phyloP scores from a whole-genome alignment of 352 stramenopile species.

The Phytopythium aichiense region DNA sequence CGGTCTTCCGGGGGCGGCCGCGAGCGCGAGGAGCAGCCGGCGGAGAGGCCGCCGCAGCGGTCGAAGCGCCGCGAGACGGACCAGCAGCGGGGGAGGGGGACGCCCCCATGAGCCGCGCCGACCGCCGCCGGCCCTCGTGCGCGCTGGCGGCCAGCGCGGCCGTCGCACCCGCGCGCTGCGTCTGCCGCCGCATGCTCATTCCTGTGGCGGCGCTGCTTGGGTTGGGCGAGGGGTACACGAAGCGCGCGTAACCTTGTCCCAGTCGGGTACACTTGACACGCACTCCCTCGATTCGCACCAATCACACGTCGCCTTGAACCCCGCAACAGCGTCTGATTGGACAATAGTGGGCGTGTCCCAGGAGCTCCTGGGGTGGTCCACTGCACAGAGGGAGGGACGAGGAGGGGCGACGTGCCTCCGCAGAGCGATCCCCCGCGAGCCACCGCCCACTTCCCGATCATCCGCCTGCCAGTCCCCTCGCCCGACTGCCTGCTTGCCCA shows the following conservation, averaged over 20 bases:
- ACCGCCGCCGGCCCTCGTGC: slow-evolving; percentile 16
- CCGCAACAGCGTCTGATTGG: slow-evolving; percentile 14
- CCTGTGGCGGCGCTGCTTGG: neutral
- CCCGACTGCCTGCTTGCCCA: neutral
- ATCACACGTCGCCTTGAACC: slow-evolving; percentile 11
- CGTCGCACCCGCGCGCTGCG: slow-evolving; percentile 13
- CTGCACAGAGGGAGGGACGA: neutral
- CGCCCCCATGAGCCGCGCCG: slow-evolving; percentile 14
- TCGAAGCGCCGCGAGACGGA: slow-evolving; percentile 3
- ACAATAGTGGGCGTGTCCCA: slow-evolving; percentile 7
- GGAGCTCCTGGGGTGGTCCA: slow-evolving; percentile 1
- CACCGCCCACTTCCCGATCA: slow-evolving; percentile 12
- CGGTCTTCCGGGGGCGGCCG: neutral
- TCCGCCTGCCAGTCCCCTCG: slow-evolving; percentile 4
- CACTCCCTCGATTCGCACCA: slow-evolving; percentile 21
- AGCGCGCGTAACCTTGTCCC: neutral
- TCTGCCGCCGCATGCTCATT: slow-evolving; percentile 20
- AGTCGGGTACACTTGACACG: neutral
- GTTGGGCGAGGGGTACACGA: neutral
- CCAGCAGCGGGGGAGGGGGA: neutral
- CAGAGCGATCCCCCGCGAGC: neutral
- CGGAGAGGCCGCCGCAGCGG: neutral
- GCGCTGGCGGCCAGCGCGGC: slow-evolving; percentile 16
- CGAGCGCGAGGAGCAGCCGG: neutral
- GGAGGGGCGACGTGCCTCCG: neutral